Base-by-base conservation (phyloP, 2,329 filamentous ascomycete species). In the Apiospora sp. region DNA sequence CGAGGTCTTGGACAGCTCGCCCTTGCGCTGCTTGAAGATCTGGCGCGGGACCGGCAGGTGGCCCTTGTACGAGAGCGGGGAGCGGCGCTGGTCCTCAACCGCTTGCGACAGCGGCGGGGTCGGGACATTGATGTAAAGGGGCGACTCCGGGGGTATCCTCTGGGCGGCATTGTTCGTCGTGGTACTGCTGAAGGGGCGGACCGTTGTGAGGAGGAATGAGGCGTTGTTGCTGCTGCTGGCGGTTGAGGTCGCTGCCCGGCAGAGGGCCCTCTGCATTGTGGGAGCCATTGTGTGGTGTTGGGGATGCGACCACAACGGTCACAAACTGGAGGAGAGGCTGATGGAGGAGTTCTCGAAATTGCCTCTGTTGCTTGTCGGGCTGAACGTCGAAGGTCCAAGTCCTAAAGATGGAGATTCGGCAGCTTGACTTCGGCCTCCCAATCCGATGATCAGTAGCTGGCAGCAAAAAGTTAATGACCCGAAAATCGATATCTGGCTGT, bases 81-180 rank as follows among this genome's bases (percentile, higher is more conserved):
- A 84, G 19, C 80, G 80, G 76, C 89, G 85, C 44, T 78, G 76
- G 67, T 72, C 73, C 8, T 75, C 76, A 69, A 81, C 80, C 75
- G 80, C 75, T n/a, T 89, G 87, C 69, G 92, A 90, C 81, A 98
- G 94, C n/a, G 91, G 88, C 68, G 93, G 89, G 76, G 88, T 87
- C 68, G 95, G 96, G 71, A 98, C 87, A 76, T 94, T 91, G 84
- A 98, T 93, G 86, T 93, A 98, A 75, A 90, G 89, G 67, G 96
- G 96, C 48, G 95, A 97, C 81, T 98, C 94, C 68, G 96, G 96
- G 24, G 92, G 92, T 75, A 95, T 93, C 43, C 64, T 69, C 48
- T 72, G 71, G 67, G 86, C 85, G 67, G 43, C 41, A 2, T 79
- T 80, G 72, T 78, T 77, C n/a, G 81, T 64, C 24, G 84, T 68